Conservation (phyloP, 345 rosid species). For the Raphanus sativus region DNA sequence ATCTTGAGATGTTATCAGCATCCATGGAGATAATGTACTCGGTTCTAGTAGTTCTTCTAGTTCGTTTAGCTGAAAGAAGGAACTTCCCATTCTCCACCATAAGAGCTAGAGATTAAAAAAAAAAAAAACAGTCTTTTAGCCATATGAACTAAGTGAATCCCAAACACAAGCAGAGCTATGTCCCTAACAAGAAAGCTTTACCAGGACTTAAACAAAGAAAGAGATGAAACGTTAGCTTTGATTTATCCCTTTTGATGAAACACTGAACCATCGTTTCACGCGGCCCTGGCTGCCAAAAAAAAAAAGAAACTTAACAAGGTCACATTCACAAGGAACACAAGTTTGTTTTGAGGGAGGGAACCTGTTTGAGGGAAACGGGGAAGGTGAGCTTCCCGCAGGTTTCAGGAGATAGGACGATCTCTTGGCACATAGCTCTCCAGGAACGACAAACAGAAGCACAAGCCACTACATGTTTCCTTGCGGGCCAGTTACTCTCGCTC, state of each 20-base stretch:
- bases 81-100: constrained; percentile 66
- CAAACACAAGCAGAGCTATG: not conserved
- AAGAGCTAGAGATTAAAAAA: too few relatives aligned
- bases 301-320: too few relatives aligned
- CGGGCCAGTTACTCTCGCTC: constrained; percentile 67
- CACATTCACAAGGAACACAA: too few relatives aligned
- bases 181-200: constrained; percentile 33
- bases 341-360: not conserved
- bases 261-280: constrained; percentile 61
- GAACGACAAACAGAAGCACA: constrained; percentile 70
- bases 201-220: constrained; percentile 65
- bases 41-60: constrained; percentile 61
- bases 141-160: constrained; percentile 1
- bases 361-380: constrained; percentile 68
- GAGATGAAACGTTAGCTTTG: constrained; percentile 62
- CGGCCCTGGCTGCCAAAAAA: constrained; percentile 52
- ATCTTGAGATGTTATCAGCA: constrained; percentile 67
- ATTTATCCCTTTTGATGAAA: constrained; percentile 66
- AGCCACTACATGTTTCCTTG: constrained; percentile 57
- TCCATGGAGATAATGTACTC: constrained; percentile 71
- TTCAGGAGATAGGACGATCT: constrained; percentile 60
- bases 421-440: constrained; percentile 71
- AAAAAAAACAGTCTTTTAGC: not conserved
- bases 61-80: constrained; percentile 70
- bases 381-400: constrained; percentile 69